Percentiles rank a stretch among this genome's conserved stretches.
phyloP scores from a whole-genome alignment of 139 green algal species.

The Haematococcus lacustris region DNA sequence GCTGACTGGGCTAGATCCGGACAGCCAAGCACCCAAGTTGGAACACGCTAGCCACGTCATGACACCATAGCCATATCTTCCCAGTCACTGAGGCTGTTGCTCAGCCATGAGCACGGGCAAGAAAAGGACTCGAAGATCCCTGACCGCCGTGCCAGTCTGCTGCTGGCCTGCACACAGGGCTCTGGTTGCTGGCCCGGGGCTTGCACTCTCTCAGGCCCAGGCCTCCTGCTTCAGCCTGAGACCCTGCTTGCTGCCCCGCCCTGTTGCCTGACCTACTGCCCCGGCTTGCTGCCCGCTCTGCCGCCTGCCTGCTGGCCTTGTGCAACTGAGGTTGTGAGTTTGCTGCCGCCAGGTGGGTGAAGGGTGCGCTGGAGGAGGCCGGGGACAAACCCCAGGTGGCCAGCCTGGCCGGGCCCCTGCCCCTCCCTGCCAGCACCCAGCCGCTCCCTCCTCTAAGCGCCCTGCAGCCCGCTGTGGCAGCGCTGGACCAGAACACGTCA shows the following conservation, averaged over 20 bases:
- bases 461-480: slow-evolving; percentile 1
- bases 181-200: background rate
- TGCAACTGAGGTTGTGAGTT: background rate
- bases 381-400: slow-evolving; percentile 5
- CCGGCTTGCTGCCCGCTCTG: background rate
- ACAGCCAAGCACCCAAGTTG: too few relatives aligned
- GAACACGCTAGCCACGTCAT: background rate
- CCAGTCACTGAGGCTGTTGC: too few relatives aligned
- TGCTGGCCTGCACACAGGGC: too few relatives aligned
- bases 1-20: too few relatives aligned
- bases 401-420: background rate
- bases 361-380: slow-evolving; percentile 46
- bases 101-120: too few relatives aligned
- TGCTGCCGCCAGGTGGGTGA: slow-evolving; percentile 46
- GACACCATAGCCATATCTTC: background rate
- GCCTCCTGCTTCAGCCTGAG: background rate
- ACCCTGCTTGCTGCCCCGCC: background rate
- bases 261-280: background rate
- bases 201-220: background rate
- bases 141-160: too few relatives aligned
- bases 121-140: too few relatives aligned
- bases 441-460: background rate
- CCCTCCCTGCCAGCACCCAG: background rate
- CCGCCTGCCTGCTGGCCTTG: background rate
- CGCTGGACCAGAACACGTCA: slow-evolving; percentile 33